Evolutionary conservation across 208 protist genomes (phyloP).

Genomic region (Tritrichomonas musculus): DNA sequence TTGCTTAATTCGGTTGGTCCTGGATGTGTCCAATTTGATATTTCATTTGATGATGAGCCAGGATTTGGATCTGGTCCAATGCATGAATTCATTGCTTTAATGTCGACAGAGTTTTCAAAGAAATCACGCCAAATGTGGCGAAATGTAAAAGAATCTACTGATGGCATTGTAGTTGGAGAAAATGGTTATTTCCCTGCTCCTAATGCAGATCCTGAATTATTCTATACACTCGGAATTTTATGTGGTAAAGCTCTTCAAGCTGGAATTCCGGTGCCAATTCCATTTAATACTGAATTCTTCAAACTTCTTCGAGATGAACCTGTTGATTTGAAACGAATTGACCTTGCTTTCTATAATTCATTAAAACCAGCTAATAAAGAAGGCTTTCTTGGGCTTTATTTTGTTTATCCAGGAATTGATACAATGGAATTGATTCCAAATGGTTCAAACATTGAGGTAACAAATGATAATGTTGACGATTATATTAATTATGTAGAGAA

Average conservation of each 20-base stretch:
- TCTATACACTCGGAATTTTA: not conserved
- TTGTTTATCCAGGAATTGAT: not conserved
- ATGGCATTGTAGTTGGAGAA: not conserved
- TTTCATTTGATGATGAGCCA: not conserved
- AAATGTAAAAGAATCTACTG: not conserved
- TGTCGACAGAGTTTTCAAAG: not conserved
- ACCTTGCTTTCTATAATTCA: not conserved
- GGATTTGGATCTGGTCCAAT: not conserved
- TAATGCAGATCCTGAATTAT: not conserved
- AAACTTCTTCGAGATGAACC: not conserved
- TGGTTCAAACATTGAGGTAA: not conserved
- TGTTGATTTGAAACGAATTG: not conserved
- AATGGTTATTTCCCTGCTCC: not conserved
- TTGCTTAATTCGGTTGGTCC: not conserved
- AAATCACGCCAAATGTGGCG: not conserved
- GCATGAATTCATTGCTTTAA: not conserved
- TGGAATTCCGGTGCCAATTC: not conserved
- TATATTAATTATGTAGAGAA: not conserved
- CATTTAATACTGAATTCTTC: not conserved
- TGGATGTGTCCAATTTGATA: not conserved
- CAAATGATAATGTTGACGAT: not conserved
- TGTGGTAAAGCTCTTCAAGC: not conserved
- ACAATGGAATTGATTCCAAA: not conserved
- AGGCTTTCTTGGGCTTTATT: not conserved
- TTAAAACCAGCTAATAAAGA: not conserved